Evolutionary conservation across 768 basidiomycete species (phyloP).

Genomic region (Boletus edulis): DNA sequence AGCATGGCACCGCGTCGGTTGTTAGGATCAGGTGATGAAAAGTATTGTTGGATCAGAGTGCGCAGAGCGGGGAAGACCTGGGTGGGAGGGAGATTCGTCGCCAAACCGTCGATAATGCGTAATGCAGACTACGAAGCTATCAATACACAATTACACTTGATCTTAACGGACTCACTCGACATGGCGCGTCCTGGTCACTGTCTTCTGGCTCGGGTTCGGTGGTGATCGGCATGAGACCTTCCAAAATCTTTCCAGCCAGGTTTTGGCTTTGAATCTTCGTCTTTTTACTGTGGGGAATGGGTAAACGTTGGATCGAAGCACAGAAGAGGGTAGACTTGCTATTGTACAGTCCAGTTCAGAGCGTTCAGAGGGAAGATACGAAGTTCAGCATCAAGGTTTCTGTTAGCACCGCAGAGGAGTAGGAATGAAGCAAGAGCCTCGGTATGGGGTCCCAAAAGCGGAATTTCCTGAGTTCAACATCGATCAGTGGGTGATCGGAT

Average conservation of each 20-base stretch:
- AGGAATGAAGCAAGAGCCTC: conserved; percentile 88
- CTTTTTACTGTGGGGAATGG: conserved; percentile 71
- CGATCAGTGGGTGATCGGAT: conserved; percentile 3
- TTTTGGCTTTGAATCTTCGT: conserved; percentile 86
- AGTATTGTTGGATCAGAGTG: conserved; percentile 78
- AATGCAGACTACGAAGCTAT: conserved; percentile 68
- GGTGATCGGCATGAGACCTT: conserved; percentile 91
- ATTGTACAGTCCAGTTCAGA: conserved; percentile 95
- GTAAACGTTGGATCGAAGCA: neutral
- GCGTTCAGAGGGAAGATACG: conserved; percentile 91
- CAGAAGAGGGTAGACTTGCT: conserved; percentile 47
- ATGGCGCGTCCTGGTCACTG: conserved; percentile 89
- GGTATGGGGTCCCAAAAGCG: conserved; percentile 87
- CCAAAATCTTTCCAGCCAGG: conserved; percentile 81
- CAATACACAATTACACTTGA: neutral
- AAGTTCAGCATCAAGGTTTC: conserved; percentile 69
- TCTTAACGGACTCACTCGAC: conserved; percentile 58
- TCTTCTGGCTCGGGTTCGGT: conserved; percentile 94
- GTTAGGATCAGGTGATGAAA: conserved; percentile 72
- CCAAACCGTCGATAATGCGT: conserved; percentile 89
- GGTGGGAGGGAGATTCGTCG: conserved; percentile 87
- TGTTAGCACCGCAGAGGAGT: conserved; percentile 78
- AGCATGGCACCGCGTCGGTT: conserved; percentile 91
- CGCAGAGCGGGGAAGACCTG: conserved; percentile 96
- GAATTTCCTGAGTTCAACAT: conserved; percentile 66